Conservation (phyloP, 345 rosid species). For the Anacardium occidentale region DNA sequence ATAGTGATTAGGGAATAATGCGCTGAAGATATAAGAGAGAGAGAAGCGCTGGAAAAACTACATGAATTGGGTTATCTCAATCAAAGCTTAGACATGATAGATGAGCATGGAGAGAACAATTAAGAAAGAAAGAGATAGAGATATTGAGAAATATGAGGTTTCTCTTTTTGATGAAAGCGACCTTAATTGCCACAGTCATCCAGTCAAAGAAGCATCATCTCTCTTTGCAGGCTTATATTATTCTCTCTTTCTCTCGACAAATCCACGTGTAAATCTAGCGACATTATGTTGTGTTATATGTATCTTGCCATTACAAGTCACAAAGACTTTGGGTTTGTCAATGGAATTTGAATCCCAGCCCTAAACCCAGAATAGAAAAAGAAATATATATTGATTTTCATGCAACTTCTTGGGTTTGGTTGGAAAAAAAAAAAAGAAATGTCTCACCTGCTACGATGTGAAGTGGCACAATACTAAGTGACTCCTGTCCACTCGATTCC, state of each 20-base stretch:
- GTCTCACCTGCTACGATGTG: slow-evolving; percentile 34
- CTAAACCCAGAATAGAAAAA: too few relatives aligned
- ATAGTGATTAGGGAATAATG: background rate
- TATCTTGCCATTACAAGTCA: slow-evolving; percentile 18
- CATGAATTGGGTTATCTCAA: too few relatives aligned
- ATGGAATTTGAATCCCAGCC: too few relatives aligned
- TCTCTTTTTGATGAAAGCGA: slow-evolving; percentile 63
- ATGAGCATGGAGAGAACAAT: too few relatives aligned
- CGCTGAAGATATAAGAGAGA: too few relatives aligned
- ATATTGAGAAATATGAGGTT: background rate
- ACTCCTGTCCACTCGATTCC: slow-evolving; percentile 36
- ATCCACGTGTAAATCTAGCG: too few relatives aligned
- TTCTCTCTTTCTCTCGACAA: too few relatives aligned
- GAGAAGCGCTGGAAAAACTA: too few relatives aligned
- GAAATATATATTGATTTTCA: slow-evolving; percentile 7
- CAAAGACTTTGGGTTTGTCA: background rate
- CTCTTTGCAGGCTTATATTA: background rate
- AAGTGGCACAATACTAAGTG: slow-evolving; percentile 36
- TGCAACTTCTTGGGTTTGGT: slow-evolving; percentile 15
- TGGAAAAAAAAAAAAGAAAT: slow-evolving; percentile 15
- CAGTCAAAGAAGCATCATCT: slow-evolving; percentile 29
- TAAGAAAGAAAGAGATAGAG: slow-evolving; percentile 4
- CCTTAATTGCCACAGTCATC: slow-evolving; percentile 16
- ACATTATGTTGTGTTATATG: background rate
- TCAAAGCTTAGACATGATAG: too few relatives aligned